Conservation (phyloP, 495 filamentous ascomycete species). For the Trichoderma erinaceum region DNA sequence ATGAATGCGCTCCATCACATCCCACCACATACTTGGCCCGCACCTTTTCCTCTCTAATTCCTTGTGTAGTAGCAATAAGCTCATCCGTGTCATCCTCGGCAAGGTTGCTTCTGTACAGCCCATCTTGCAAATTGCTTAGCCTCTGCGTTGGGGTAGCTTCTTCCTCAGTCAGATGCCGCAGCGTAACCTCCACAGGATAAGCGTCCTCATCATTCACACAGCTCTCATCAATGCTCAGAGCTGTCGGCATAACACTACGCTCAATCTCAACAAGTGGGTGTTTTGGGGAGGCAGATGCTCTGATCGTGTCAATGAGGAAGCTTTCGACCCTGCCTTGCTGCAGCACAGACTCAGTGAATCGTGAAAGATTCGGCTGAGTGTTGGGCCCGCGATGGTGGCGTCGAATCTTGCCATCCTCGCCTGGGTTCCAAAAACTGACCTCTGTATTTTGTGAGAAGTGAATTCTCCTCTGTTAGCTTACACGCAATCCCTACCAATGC, state of each 20-base stretch:
- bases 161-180: constrained; percentile 41
- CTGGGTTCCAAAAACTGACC: constrained; percentile 43
- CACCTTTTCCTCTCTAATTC: constrained; percentile 35
- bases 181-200: constrained; percentile 48
- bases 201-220: constrained; percentile 37
- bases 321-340: constrained; percentile 53
- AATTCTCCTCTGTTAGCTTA: background rate
- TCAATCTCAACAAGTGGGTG: constrained; percentile 44
- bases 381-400: constrained; percentile 46
- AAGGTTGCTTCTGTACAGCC: constrained; percentile 46
- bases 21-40: constrained; percentile 61
- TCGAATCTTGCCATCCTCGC: constrained; percentile 44
- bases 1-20: constrained; percentile 61
- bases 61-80: constrained; percentile 32
- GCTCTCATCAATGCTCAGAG: constrained; percentile 38
- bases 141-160: constrained; percentile 40
- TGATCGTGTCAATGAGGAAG: constrained; percentile 49
- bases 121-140: constrained; percentile 35
- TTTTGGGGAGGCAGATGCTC: constrained; percentile 27
- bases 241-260: constrained; percentile 42
- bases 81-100: constrained; percentile 50
- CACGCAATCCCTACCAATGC: background rate
- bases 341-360: constrained; percentile 50
- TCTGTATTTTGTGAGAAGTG: constrained; percentile 17
- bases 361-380: constrained; percentile 44